Conservation (phyloP, 495 filamentous ascomycete genomes). For the Lophiotrema nucula region DNA sequence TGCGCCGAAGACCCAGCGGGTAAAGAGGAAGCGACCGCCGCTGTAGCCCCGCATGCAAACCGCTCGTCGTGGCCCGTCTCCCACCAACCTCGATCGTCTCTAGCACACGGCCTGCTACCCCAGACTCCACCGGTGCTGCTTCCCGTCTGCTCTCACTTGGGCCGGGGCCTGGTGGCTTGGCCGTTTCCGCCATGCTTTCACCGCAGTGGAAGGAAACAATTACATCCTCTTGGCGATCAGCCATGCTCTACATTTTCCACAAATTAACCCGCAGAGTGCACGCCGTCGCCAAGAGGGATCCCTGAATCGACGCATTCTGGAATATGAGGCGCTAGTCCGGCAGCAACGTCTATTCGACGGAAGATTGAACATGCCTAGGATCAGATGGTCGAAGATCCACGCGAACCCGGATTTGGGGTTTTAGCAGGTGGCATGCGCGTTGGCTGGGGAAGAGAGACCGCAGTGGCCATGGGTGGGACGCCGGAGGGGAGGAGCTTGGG, state of each 20-base stretch:
- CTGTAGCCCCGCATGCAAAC: no score
- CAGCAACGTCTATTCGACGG: slow-evolving; percentile 15
- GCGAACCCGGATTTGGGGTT: slow-evolving; percentile 23
- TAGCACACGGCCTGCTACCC: no score
- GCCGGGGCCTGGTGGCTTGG: no score
- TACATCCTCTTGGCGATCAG: no score
- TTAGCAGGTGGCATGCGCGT: neutral
- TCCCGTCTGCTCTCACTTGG: no score
- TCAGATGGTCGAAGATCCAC: neutral
- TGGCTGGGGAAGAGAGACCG: neutral
- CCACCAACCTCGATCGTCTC: no score
- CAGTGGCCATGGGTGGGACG: neutral
- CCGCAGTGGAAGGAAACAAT: no score
- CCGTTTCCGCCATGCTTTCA: no score
- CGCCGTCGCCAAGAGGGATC: neutral
- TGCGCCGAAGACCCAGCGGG: no score
- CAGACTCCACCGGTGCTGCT: no score
- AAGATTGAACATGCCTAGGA: neutral
- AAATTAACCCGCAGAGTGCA: slow-evolving; percentile 15
- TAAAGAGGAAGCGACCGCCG: no score
- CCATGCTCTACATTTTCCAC: slow-evolving; percentile 6
- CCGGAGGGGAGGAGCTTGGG: slow-evolving; percentile 6
- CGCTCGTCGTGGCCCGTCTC: no score
- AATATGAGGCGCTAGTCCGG: neutral
- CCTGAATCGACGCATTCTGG: slow-evolving; percentile 1